Base-by-base conservation (phyloP, 2,329 filamentous ascomycete species). In the Pestalotiopsis sp. region DNA sequence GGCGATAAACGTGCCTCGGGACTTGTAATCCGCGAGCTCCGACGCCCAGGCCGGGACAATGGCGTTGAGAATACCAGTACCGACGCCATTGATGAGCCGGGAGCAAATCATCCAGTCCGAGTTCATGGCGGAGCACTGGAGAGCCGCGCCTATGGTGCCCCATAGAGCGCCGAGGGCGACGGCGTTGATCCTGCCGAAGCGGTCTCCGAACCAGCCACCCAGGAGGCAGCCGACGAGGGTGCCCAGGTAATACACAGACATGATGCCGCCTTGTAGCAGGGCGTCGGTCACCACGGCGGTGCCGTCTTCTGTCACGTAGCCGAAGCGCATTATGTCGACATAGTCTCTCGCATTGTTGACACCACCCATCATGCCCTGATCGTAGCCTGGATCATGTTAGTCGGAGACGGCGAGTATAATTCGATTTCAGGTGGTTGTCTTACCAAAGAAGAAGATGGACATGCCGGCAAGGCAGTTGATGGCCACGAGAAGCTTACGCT, bases 41-140 rank as follows among this genome's bases (percentile, higher is more conserved):
- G 91, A 91, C 0, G 90, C 90, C 90, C 90, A 93, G 2, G 92
- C 90, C 0, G 91, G 91, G 0, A 91, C 87, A 70, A 93, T 92
- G 7, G 90, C 87, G 74, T 92, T 93, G 41, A 93, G 77, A 65
- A 92, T 89, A 27, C 91, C 91, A 1, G 90, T 93, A 3, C 91
- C 91, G 61, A 90, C 87, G 4, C 90, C 89, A 67, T 90, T 91
- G 45, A 91, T 81, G 14, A 87, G 80, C 36, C 89, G 87, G 9
- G 88, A 85, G 74, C 87, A 90, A 70, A 92, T 90, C 90, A 93
- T 93, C 91, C 90, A 92, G 36, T 85, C 81, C 58, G 87, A 82
- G 72, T 91, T 92, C 79, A 88, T 85, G 0, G 91, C 89, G 0
- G 89, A 89, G 70, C 86, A 87, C 77, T 93, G 91, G 70, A 94